A percentile compares a stretch with the other conserved stretches of the same genome.
Conservation (phyloP, 2,329 filamentous ascomycete genomes). For the Seiridium cupressi region DNA sequence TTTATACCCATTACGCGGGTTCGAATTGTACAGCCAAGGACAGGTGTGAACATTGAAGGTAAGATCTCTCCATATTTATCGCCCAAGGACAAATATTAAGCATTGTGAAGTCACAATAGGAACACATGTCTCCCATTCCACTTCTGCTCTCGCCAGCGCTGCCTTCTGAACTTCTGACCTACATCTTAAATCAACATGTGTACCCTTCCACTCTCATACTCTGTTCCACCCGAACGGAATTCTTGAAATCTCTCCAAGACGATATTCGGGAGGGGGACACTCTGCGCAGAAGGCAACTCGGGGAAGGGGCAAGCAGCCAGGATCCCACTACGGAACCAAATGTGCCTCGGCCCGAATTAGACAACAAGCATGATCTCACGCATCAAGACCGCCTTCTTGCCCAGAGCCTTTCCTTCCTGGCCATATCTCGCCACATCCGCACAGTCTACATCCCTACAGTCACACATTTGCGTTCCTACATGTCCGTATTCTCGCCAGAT, state of each 20-base stretch:
- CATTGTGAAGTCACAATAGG: constrained; percentile 14
- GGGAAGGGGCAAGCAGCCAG: constrained; percentile 3
- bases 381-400: constrained; percentile 46
- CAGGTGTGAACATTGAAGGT: no score
- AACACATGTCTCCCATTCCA: constrained; percentile 12
- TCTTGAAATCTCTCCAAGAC: constrained; percentile 57
- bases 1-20: no score
- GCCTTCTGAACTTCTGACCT: constrained; percentile 62
- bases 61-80: no score
- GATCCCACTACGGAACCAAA: constrained; percentile 7
- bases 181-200: constrained; percentile 56
- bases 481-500: constrained; percentile 53
- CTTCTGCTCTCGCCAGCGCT: constrained; percentile 51
- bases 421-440: constrained; percentile 66
- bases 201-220: constrained; percentile 68
- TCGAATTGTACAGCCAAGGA: no score
- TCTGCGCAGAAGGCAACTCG: neutral
- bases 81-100: neutral
- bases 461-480: constrained; percentile 73
- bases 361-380: neutral
- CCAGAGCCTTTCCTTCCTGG: constrained; percentile 67
- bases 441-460: constrained; percentile 74
- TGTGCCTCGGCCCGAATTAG: neutral
- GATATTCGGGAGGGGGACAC: constrained; percentile 34
- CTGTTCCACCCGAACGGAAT: constrained; percentile 63